phyloP scores from a whole-genome alignment of 208 protist species.

The Porcisia deanei region DNA sequence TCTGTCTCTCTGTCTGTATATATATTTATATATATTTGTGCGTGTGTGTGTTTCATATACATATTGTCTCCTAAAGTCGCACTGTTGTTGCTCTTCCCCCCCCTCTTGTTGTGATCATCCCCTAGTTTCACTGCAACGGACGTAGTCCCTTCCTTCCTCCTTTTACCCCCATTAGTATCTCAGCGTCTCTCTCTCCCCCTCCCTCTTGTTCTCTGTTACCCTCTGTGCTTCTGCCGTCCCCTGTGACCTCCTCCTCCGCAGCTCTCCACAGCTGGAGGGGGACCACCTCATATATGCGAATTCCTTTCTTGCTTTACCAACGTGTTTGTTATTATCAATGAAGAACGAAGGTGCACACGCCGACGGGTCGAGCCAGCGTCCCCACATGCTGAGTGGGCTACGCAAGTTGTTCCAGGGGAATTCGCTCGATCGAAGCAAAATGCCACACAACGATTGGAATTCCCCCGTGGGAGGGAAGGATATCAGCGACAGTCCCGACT shows the following conservation, averaged over 20 bases:
- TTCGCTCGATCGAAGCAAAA: conserved; percentile 4
- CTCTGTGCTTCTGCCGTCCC: neutral
- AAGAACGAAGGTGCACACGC: neutral
- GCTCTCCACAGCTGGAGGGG: neutral
- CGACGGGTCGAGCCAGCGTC: neutral
- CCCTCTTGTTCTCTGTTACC: conserved; percentile 1
- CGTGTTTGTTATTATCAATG: neutral
- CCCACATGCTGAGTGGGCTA: conserved; percentile 7
- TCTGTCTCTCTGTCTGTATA: no score
- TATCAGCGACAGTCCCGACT: neutral
- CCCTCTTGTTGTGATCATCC: neutral
- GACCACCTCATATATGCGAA: neutral
- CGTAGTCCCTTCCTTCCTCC: neutral
- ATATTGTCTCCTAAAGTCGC: no score
- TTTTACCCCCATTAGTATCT: neutral
- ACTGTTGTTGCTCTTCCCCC: neutral
- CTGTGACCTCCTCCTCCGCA: neutral
- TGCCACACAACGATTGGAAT: conserved; percentile 3
- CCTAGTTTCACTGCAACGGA: neutral
- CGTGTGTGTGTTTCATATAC: no score
- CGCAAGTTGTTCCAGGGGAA: conserved; percentile 26
- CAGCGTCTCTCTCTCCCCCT: neutral
- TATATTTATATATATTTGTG: no score
- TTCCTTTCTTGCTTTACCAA: neutral
- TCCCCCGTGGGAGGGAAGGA: neutral